A percentile compares a stretch with the other conserved stretches of the same genome.
These are phyloP conservation scores for Rhipidocladum racemiflorum DNA, from an alignment of 176 grass and related monocot genomes.

Conservation along the genomic window DNA sequence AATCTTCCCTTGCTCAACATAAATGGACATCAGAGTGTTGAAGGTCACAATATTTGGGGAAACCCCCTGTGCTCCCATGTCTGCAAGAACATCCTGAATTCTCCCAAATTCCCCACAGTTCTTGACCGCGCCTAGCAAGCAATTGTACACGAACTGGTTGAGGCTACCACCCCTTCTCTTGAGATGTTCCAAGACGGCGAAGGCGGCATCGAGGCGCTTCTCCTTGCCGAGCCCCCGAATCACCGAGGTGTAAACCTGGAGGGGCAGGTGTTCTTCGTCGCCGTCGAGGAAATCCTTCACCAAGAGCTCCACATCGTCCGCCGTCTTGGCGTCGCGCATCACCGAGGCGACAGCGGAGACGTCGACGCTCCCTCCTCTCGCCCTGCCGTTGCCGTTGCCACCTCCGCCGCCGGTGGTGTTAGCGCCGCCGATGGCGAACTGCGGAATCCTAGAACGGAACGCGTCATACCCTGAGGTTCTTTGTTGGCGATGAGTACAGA, in stretches of 20 bases:
- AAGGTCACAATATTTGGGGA: constrained; percentile 62
- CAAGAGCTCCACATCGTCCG: constrained; percentile 48
- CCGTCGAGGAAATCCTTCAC: constrained; percentile 34
- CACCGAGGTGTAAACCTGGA: constrained; percentile 70
- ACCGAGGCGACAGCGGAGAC: constrained; percentile 45
- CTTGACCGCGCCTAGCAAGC: constrained; percentile 68
- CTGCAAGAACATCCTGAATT: constrained; percentile 45
- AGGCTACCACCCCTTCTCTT: constrained; percentile 42
- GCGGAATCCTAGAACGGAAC: constrained; percentile 31
- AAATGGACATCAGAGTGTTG: constrained; percentile 75
- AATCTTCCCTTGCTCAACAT: constrained; percentile 56
- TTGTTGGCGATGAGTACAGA: background rate
- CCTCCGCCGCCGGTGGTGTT: background rate
- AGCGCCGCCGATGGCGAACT: background rate
- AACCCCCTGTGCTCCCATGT: constrained; percentile 67
- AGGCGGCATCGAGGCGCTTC: constrained; percentile 55
- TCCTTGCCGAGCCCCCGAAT: constrained; percentile 57
- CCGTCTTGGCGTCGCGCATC: constrained; percentile 50
- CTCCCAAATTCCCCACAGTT: constrained; percentile 42
- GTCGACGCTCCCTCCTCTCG: constrained; percentile 40
- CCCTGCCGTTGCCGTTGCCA: background rate
- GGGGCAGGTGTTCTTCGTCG: constrained; percentile 36
- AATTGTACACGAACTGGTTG: constrained; percentile 85
- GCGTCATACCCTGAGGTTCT: constrained; percentile 16
- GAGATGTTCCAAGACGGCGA: constrained; percentile 68